These are phyloP conservation scores for Eucalyptus polyanthemos DNA, from an alignment of 345 rosid species.

Conservation along the genomic window DNA sequence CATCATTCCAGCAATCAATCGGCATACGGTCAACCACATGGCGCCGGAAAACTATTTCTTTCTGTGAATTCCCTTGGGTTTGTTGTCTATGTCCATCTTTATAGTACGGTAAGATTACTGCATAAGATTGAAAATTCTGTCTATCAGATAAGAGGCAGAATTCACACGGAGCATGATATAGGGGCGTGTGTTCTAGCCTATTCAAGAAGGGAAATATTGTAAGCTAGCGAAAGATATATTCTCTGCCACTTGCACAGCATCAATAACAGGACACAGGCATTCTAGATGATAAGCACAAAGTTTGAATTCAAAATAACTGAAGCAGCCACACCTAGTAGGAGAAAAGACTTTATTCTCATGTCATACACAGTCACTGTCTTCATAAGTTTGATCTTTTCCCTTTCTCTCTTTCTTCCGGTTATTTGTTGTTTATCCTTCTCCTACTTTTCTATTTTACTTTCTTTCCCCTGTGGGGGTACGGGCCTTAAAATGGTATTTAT, in stretches of 20 bases:
- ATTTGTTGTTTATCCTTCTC: neutral
- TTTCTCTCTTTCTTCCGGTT: neutral
- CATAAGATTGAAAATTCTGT: neutral
- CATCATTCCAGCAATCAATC: conserved; percentile 92
- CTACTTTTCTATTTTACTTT: neutral
- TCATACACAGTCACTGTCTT: neutral
- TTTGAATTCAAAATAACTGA: neutral
- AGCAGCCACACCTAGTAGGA: neutral
- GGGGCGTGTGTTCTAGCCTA: neutral
- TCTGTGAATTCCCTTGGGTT: conserved; percentile 19
- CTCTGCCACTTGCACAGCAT: neutral
- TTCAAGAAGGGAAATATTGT: neutral
- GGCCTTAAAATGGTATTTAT: neutral
- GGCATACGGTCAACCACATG: conserved; percentile 92
- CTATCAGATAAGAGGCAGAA: neutral
- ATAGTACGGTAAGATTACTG: conserved; percentile 87
- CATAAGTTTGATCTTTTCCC: neutral
- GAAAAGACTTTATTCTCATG: neutral
- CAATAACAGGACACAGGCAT: neutral
- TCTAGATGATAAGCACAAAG: neutral
- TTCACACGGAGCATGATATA: neutral
- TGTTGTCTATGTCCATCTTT: conserved; percentile 42
- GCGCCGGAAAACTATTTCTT: conserved; percentile 66
- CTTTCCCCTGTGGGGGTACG: neutral
- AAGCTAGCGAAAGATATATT: neutral